These are phyloP conservation scores for Fusarium subglutinans DNA, from an alignment of 2,329 filamentous ascomycete genomes.

Conservation along the genomic window DNA sequence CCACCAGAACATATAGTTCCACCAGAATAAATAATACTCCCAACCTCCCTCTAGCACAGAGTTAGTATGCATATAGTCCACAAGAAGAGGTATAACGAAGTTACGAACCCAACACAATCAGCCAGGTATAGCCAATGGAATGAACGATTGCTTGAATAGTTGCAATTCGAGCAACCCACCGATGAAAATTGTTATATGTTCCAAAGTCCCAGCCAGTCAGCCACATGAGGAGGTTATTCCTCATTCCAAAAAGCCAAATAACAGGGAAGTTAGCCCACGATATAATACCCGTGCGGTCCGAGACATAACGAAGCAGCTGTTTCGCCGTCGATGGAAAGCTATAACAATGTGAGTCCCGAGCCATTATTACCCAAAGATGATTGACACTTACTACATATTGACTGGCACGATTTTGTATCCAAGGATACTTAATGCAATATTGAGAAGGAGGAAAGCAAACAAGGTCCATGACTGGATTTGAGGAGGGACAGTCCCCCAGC, in stretches of 20 bases:
- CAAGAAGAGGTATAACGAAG: fast-evolving
- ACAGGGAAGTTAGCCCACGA: slow-evolving; percentile 71
- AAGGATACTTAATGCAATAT: slow-evolving; percentile 48
- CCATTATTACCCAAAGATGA: fast-evolving
- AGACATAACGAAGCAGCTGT: slow-evolving; percentile 62
- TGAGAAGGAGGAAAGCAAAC: slow-evolving; percentile 50
- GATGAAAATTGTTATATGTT: slow-evolving; percentile 74
- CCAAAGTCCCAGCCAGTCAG: slow-evolving; percentile 75
- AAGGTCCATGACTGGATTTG: slow-evolving; percentile 55
- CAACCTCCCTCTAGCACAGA: slow-evolving; percentile 49
- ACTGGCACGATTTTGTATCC: slow-evolving; percentile 51
- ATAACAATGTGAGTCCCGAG: background rate
- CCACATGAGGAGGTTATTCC: slow-evolving; percentile 74
- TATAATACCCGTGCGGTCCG: slow-evolving; percentile 71
- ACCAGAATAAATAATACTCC: slow-evolving; percentile 50
- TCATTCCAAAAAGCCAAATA: slow-evolving; percentile 72
- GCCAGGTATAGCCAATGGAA: slow-evolving; percentile 65
- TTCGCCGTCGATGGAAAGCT: slow-evolving; percentile 48
- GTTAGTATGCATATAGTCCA: background rate
- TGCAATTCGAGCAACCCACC: slow-evolving; percentile 70
- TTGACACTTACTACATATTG: slow-evolving; percentile 52
- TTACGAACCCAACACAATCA: slow-evolving; percentile 51
- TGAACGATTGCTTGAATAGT: slow-evolving; percentile 71
- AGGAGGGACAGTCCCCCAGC: slow-evolving; percentile 57
- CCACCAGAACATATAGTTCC: slow-evolving; percentile 59